A percentile compares a stretch with the other conserved stretches of the same genome.
phyloP scores from a whole-genome alignment of 441 rosid species.

The Syzygium malaccense region DNA sequence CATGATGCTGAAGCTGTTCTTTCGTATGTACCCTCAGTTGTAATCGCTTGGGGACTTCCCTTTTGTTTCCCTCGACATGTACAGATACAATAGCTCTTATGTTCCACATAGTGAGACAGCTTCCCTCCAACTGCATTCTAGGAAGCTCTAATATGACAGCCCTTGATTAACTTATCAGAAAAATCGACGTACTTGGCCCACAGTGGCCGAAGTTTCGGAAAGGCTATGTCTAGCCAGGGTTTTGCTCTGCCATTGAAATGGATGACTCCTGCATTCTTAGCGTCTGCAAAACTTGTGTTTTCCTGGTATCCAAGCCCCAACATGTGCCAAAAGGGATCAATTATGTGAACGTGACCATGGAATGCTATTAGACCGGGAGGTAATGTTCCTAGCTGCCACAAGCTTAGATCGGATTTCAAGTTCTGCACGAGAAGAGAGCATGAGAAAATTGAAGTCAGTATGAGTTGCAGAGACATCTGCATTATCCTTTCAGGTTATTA shows the following conservation, averaged over 20 bases:
- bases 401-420: slow-evolving; percentile 86
- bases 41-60: slow-evolving; percentile 17
- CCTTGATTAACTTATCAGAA: slow-evolving; percentile 82
- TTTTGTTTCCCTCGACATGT: slow-evolving; percentile 11
- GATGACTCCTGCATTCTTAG: slow-evolving; percentile 72
- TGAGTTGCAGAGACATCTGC: not conserved
- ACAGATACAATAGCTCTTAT: slow-evolving; percentile 16
- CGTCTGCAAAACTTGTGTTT: slow-evolving; percentile 48
- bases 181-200: slow-evolving; percentile 84
- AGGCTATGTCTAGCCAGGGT: slow-evolving; percentile 97
- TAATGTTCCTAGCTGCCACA: slow-evolving; percentile 94
- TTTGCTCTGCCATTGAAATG: slow-evolving; percentile 98
- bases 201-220: slow-evolving; percentile 69
- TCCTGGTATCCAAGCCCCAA: slow-evolving; percentile 77
- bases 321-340: slow-evolving; percentile 91
- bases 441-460: not conserved
- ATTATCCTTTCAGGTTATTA: not conserved
- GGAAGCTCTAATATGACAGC: slow-evolving; percentile 66
- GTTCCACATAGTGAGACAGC: not conserved
- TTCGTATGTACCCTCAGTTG: slow-evolving; percentile 10
- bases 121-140: slow-evolving; percentile 24
- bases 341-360: slow-evolving; percentile 69
- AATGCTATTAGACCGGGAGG: slow-evolving; percentile 97
- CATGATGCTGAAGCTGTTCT: slow-evolving; percentile 23
- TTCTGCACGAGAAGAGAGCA: slow-evolving; percentile 42